Evolutionary conservation across 192 early-diverging fungal genomes (phyloP), one percentile per base, ranked within the genome.

Genomic region (Cetraspora pellucida): DNA sequence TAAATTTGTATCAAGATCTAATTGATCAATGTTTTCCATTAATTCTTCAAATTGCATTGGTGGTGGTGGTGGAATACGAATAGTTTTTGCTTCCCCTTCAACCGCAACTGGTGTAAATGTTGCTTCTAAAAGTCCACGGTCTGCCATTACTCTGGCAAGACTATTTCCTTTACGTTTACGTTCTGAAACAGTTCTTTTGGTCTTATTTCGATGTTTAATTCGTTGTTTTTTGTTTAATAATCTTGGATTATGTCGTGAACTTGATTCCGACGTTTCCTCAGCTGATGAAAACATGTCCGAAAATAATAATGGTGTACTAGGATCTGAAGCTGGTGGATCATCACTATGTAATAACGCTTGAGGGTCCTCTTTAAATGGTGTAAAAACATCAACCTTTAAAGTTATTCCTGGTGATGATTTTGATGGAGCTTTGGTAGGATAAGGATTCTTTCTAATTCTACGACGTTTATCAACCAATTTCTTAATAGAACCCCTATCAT

Each of bases 61-160:
- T n/a, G 50, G 55, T 23, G 37, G 52, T 43, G 52, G 37, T 30
- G 72, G 55, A 23, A 44, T n/a, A 13, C 23, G 30, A 45, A 59
- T 16, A 37, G 10, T 21, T 44, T 59, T 43, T n/a, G 21, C 23
- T 17, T 43, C 37, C 14, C 28, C 14, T 21, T 19, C 23, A 50
- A 14, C 28, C n/a, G 57, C 21, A 43, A 65, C 61, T n/a, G 55
- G 25, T 37, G 27, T 50, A 21, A 43, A 65, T n/a, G 46, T 46
- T 30, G 46, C 31, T 50, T 69, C 45, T 50, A 44, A 19, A 37
- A 45, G n/a, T 21, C 49, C 70, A 54, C 55, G 72, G 59, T 74
- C 72, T 55, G 55, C 72, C 54, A 74, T 55, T 43, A 59, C 72
- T 31, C 72, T 55, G n/a, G 72, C 55, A 14, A 74, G 21, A 55